These are phyloP conservation scores for Fusarium odoratissimum DNA, from an alignment of 2,329 filamentous ascomycete species.

Conservation along the genomic window DNA sequence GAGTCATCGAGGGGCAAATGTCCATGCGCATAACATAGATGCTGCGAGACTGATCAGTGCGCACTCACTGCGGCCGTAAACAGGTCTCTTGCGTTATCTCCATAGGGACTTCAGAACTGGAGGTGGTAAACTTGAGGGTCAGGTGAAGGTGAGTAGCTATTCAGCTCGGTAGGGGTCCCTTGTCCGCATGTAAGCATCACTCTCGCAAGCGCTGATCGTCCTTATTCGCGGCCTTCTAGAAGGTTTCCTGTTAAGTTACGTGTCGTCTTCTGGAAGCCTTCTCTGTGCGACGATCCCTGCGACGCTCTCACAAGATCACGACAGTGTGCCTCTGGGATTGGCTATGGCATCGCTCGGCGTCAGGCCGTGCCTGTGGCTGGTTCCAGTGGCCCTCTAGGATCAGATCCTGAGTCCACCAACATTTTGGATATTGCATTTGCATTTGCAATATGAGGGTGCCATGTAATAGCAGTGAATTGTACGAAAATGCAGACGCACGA, in stretches of 20 bases:
- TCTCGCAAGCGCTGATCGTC: slow-evolving; percentile 1
- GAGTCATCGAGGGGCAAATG: not conserved
- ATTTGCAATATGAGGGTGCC: not conserved
- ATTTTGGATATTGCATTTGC: not conserved
- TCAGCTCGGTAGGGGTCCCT: slow-evolving; percentile 2
- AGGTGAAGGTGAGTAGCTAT: slow-evolving; percentile 8
- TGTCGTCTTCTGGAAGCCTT: slow-evolving; percentile 12
- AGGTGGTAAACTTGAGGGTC: slow-evolving; percentile 11
- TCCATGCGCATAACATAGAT: not conserved
- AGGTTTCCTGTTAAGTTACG: slow-evolving; percentile 9
- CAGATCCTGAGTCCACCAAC: slow-evolving; percentile 2
- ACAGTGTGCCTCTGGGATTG: slow-evolving; percentile 2
- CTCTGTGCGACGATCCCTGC: not conserved
- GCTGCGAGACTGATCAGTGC: slow-evolving; percentile 8
- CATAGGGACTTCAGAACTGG: not conserved
- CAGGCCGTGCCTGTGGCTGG: slow-evolving; percentile 10
- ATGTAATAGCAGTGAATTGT: not conserved
- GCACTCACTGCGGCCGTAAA: slow-evolving; percentile 1
- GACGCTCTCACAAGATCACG: slow-evolving; percentile 1
- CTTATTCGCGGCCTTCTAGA: slow-evolving; percentile 1
- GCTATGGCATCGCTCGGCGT: not conserved
- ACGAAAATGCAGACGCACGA: not conserved
- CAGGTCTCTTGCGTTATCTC: not conserved
- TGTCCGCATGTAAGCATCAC: slow-evolving; percentile 4
- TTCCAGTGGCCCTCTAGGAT: slow-evolving; percentile 8